A percentile compares a stretch with the other conserved stretches of the same genome.
phyloP scores from a whole-genome alignment of 257 asterid species.

The Apocynum venetum region DNA sequence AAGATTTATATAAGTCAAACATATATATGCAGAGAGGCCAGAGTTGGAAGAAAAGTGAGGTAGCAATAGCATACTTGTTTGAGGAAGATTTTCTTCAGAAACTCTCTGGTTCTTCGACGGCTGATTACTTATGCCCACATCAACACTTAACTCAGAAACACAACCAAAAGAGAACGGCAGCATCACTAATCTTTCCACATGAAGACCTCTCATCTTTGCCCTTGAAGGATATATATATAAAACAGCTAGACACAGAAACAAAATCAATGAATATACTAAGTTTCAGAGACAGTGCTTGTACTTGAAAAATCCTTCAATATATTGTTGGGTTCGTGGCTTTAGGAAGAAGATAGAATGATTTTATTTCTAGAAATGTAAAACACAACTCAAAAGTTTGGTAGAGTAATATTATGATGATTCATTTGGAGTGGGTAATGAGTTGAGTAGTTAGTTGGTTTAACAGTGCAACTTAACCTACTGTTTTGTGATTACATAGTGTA shows the following conservation, averaged over 20 bases:
- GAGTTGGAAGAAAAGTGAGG: not conserved
- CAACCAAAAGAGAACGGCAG: slow-evolving; percentile 40
- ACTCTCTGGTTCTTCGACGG: slow-evolving; percentile 4
- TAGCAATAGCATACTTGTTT: slow-evolving; percentile 13
- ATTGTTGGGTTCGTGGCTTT: slow-evolving; percentile 17
- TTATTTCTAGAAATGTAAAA: slow-evolving; percentile 11
- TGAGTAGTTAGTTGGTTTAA: slow-evolving; percentile 28
- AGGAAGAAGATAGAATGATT: slow-evolving; percentile 32
- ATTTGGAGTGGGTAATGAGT: slow-evolving; percentile 16
- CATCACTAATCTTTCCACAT: slow-evolving; percentile 26
- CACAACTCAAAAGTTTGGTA: slow-evolving; percentile 16
- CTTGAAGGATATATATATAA: not conserved
- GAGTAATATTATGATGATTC: slow-evolving; percentile 4
- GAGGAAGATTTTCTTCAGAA: slow-evolving; percentile 1
- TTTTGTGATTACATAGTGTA: not conserved
- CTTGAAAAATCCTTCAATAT: slow-evolving; percentile 9
- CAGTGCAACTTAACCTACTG: slow-evolving; percentile 25
- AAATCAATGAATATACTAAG: too few species aligned
- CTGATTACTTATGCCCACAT: slow-evolving; percentile 6
- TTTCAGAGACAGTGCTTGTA: not conserved
- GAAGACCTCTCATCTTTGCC: slow-evolving; percentile 19
- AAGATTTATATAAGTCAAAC: not conserved
- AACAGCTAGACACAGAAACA: not conserved
- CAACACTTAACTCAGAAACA: slow-evolving; percentile 28
- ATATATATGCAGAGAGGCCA: not conserved